A percentile compares a stretch with the other conserved stretches of the same genome.
Conservation (phyloP, 1,284 basidiomycete species). For the Sporisorium scitamineum region DNA sequence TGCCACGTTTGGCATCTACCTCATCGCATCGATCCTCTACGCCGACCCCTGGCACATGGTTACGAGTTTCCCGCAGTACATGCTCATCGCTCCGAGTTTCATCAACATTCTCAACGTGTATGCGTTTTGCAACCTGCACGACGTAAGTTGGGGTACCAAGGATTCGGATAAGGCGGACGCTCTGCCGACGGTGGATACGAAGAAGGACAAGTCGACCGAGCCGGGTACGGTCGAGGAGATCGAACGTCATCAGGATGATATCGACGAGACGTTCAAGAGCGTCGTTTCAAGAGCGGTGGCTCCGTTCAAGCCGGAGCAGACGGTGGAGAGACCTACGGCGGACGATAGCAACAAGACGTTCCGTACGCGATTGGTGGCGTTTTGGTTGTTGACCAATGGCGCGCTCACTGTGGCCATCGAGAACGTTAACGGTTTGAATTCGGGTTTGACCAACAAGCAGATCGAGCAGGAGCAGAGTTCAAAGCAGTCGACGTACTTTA, state of each 20-base stretch:
- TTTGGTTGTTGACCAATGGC: constrained; percentile 68
- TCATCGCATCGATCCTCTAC: constrained; percentile 87
- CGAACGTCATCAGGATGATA: constrained; percentile 77
- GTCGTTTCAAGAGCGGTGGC: constrained; percentile 92
- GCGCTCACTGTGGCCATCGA: constrained; percentile 83
- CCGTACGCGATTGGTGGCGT: constrained; percentile 67
- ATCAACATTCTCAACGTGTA: constrained; percentile 95
- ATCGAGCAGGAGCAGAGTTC: constrained; percentile 70
- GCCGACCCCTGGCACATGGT: constrained; percentile 99
- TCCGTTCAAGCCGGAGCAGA: constrained; percentile 80
- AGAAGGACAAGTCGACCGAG: constrained; percentile 76
- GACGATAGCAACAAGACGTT: constrained; percentile 70
- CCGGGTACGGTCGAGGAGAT: constrained; percentile 77
- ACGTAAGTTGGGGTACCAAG: constrained; percentile 89
- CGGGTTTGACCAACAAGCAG: constrained; percentile 69
- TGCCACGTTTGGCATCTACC: constrained; percentile 70
- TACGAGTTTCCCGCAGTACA: constrained; percentile 93
- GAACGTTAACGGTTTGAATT: constrained; percentile 81
- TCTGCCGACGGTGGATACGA: constrained; percentile 86
- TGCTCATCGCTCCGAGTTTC: constrained; percentile 85
- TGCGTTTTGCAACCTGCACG: constrained; percentile 79
- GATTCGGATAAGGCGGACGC: constrained; percentile 95
- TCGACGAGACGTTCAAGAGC: constrained; percentile 92
- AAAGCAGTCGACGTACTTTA: constrained; percentile 69
- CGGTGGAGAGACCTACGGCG: constrained; percentile 82